phyloP scores from a whole-genome alignment of 164 flowering plant genomes.

The Nymphaea thermarum region DNA sequence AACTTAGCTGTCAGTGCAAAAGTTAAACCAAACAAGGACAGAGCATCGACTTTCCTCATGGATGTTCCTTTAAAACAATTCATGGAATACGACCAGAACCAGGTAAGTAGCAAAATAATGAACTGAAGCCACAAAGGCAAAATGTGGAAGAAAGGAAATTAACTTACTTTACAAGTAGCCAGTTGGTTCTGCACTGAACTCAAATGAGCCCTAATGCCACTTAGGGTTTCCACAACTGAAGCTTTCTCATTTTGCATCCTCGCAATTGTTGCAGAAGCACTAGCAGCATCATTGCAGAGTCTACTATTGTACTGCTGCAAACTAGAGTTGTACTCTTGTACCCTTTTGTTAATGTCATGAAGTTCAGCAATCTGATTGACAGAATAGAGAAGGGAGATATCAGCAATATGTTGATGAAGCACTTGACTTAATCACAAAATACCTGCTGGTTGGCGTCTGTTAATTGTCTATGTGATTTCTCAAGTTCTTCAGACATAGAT shows the following conservation, averaged over 20 bases:
- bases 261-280: slow-evolving; percentile 49
- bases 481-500: slow-evolving; percentile 39
- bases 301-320: slow-evolving; percentile 86
- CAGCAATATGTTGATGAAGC: background rate
- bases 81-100: too few relatives aligned
- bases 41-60: too few relatives aligned
- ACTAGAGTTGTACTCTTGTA: slow-evolving; percentile 88
- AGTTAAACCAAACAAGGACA: too few relatives aligned
- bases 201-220: slow-evolving; percentile 47
- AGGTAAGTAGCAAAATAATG: too few relatives aligned
- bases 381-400: slow-evolving; percentile 3
- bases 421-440: background rate
- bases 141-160: too few relatives aligned
- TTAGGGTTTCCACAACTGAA: slow-evolving; percentile 61
- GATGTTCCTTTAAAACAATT: too few relatives aligned
- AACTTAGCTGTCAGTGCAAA: too few relatives aligned
- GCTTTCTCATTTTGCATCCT: slow-evolving; percentile 70
- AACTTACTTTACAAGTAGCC: slow-evolving; percentile 48
- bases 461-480: slow-evolving; percentile 34
- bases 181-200: slow-evolving; percentile 57
- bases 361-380: slow-evolving; percentile 40
- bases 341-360: slow-evolving; percentile 62
- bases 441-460: slow-evolving; percentile 59
- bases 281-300: slow-evolving; percentile 72
- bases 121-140: too few relatives aligned